Conservation (phyloP, 192 early-diverging fungal species). For the Piromyces finnis region DNA sequence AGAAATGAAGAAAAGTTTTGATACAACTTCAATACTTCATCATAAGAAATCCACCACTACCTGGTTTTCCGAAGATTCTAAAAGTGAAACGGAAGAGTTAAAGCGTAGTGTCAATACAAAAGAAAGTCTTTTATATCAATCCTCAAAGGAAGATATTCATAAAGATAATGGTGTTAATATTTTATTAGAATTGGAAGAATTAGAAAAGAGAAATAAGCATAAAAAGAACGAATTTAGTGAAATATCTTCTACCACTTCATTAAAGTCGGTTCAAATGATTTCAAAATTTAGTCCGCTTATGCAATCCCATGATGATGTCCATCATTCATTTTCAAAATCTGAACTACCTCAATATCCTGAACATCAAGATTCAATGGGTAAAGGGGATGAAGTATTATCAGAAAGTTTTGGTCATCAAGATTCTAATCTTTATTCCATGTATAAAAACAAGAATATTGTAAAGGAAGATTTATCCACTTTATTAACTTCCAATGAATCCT, state of each 20-base stretch:
- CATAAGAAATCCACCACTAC: no score
- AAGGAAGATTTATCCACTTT: background rate
- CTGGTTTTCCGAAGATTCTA: background rate
- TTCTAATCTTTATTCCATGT: background rate
- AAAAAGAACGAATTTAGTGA: background rate
- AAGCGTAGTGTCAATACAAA: background rate
- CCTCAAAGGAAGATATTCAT: background rate
- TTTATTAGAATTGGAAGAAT: background rate
- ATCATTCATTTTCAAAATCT: background rate
- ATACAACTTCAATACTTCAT: background rate
- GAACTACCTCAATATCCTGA: background rate
- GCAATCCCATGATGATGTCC: background rate
- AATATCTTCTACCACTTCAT: background rate
- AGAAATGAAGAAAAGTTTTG: background rate
- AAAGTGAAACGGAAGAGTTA: background rate
- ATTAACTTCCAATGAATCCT: background rate
- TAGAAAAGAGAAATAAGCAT: background rate
- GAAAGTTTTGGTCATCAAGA: background rate
- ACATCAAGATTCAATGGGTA: background rate
- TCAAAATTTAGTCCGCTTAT: no score
- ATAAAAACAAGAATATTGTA: background rate
- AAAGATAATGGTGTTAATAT: background rate
- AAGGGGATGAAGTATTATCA: background rate
- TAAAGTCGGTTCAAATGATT: background rate
- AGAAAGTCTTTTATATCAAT: background rate